These are phyloP conservation scores for Aspergillus incahuasiensis DNA, from an alignment of 495 filamentous ascomycete genomes.

Conservation along the genomic window DNA sequence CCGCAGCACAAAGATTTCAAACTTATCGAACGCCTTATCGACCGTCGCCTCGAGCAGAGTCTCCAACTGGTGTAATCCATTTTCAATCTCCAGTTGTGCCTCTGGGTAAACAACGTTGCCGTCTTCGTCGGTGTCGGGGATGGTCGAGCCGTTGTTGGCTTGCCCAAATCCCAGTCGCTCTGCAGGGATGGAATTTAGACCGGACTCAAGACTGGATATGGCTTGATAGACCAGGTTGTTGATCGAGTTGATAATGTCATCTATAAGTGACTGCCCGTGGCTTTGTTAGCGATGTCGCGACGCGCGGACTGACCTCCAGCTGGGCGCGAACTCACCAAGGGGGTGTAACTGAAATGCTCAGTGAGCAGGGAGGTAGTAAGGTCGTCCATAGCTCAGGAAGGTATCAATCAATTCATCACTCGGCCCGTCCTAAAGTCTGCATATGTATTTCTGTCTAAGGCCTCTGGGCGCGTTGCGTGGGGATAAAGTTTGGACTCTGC, in stretches of 20 bases:
- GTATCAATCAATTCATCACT: not conserved
- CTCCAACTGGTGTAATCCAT: conserved; percentile 87
- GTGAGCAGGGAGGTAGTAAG: conserved; percentile 72
- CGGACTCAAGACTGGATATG: conserved; percentile 75
- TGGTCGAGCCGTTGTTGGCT: conserved; percentile 38
- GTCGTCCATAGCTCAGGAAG: conserved; percentile 36
- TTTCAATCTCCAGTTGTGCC: conserved; percentile 75
- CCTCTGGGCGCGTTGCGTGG: conserved; percentile 21
- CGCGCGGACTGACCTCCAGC: not conserved
- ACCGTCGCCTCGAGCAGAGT: conserved; percentile 82
- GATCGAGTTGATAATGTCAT: conserved; percentile 95
- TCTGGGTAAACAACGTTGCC: conserved; percentile 51
- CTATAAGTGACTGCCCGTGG: conserved; percentile 78
- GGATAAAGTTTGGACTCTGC: conserved; percentile 4
- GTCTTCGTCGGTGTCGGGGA: conserved; percentile 50
- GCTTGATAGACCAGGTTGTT: conserved; percentile 86
- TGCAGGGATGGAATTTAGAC: conserved; percentile 67
- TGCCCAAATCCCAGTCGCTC: conserved; percentile 67
- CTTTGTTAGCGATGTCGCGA: conserved; percentile 21
- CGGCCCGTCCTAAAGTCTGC: not conserved
- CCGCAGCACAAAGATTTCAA: conserved; percentile 79
- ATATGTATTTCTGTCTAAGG: conserved; percentile 1
- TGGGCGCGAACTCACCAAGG: conserved; percentile 59
- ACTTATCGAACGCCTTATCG: conserved; percentile 73
- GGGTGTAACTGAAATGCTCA: conserved; percentile 93